A percentile compares a stretch with the other conserved stretches of the same genome.
Evolutionary conservation across 345 rosid species (phyloP).

Genomic region (Clarkia xantiana): DNA sequence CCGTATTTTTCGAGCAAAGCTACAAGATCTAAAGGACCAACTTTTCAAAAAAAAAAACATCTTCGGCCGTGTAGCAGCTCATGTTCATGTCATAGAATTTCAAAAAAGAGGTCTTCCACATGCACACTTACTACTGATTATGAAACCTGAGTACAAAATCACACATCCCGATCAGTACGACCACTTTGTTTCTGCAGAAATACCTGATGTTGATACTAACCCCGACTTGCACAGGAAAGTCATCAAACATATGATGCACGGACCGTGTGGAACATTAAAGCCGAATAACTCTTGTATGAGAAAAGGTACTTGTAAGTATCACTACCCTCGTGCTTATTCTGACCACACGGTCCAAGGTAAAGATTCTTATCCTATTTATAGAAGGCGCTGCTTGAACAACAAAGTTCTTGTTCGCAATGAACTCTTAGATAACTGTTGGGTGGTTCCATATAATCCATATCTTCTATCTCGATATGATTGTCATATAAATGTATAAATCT

Average conservation of each 20-base stretch:
- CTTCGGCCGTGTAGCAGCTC: neutral
- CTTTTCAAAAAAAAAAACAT: neutral
- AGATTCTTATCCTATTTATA: neutral
- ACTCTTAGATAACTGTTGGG: neutral
- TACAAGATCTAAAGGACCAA: neutral
- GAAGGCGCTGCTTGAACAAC: neutral
- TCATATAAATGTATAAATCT: neutral
- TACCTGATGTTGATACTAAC: neutral
- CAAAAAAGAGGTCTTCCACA: neutral
- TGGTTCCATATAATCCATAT: neutral
- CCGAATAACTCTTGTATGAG: neutral
- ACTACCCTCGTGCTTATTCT: neutral
- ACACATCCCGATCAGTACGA: neutral
- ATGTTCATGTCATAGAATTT: neutral
- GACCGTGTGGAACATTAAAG: neutral
- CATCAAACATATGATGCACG: neutral
- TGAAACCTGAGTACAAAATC: too few relatives aligned
- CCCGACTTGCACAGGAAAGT: neutral
- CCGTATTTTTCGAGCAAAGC: neutral
- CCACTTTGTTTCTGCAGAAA: neutral
- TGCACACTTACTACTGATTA: neutral
- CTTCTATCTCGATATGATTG: neutral
- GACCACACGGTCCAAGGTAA: neutral
- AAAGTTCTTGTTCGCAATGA: neutral
- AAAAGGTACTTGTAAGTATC: neutral